These are phyloP conservation scores for Flaveria brownii DNA, from an alignment of 129 eudicot genomes.

Conservation along the genomic window DNA sequence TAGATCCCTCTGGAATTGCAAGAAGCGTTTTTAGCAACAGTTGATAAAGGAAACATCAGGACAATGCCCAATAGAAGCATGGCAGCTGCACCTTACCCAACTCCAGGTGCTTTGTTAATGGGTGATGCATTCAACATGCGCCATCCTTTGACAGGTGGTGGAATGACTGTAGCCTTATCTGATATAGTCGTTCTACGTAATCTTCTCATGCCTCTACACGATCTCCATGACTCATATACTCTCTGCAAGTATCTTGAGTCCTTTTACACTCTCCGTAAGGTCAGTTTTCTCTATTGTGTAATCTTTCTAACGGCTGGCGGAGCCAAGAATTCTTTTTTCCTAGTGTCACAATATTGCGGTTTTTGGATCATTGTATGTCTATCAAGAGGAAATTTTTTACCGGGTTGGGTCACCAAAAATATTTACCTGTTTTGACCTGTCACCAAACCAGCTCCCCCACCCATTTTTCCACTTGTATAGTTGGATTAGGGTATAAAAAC, in stretches of 20 bases:
- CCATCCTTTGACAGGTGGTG: constrained; percentile 93
- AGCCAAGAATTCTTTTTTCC: neutral
- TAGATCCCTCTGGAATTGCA: constrained; percentile 71
- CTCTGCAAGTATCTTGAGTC: constrained; percentile 87
- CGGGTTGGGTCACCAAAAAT: neutral
- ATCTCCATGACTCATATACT: constrained; percentile 64
- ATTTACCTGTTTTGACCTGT: too few species aligned
- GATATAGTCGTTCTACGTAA: constrained; percentile 77
- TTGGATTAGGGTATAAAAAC: too few species aligned
- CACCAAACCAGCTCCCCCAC: too few species aligned
- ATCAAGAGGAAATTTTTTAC: neutral
- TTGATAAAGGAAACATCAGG: constrained; percentile 73
- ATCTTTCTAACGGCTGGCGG: too few species aligned
- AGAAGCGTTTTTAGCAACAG: constrained; percentile 62
- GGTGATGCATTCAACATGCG: constrained; percentile 98
- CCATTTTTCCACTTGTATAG: too few species aligned
- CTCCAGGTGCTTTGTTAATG: constrained; percentile 85
- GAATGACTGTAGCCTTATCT: constrained; percentile 91
- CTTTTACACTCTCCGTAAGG: constrained; percentile 89
- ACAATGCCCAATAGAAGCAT: constrained; percentile 95
- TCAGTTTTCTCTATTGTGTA: constrained; percentile 25
- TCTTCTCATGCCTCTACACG: constrained; percentile 71
- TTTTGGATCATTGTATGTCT: neutral
- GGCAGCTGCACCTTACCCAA: constrained; percentile 93
- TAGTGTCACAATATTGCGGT: neutral